Evolutionary conservation across 2,329 filamentous ascomycete genomes (phyloP), one percentile per base, ranked within the genome.

Genomic region (Macrophomina pseudophaseolina): DNA sequence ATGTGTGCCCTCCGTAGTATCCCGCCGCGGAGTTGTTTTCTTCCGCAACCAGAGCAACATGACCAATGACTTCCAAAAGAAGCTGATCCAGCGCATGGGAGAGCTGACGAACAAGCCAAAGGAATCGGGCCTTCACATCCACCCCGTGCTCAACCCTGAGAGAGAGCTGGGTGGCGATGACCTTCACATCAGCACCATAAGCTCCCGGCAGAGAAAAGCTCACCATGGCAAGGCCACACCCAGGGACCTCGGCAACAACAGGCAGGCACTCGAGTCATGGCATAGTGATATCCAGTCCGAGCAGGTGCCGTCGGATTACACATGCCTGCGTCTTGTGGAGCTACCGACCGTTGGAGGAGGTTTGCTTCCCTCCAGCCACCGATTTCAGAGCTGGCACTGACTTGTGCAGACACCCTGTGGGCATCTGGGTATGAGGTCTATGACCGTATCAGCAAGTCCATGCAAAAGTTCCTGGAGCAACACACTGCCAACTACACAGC

Each of bases 91-190:
- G 65, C 77, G 81, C 44, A 82, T 90, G 1, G 88, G 88, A 9
- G 78, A 87, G 72, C 80, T 88, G 0, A 82, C 84, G 0, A 86
- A 86, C 64, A 87, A 87, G 67, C 87, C 87, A 0, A 72, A 75
- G 0, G 83, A 82, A 0, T 87, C 86, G 0, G 80, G 80, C 32
- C 77, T 89, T 8, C 87, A 90, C 71, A 87, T 89, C 51, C 87
- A 89, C 70, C 87, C 87, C 0, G 74, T 89, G 30, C 72, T 78
- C 23, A 79, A 80, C 68, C 72, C 80, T 77, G 76, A 87, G 9
- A 72, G 73, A 67, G 73, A 76, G 65, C 73, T 75, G 11, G 76
- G 76, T 59, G 74, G 71, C 11, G 72, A 74, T 16, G 78, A 79
- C 49, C 71, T 75, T 56, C 72, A 80, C 56, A 79, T 80, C 65